phyloP scores from a whole-genome alignment of 2,329 filamentous ascomycete genomes.

The Nigrospora sphaerica region DNA sequence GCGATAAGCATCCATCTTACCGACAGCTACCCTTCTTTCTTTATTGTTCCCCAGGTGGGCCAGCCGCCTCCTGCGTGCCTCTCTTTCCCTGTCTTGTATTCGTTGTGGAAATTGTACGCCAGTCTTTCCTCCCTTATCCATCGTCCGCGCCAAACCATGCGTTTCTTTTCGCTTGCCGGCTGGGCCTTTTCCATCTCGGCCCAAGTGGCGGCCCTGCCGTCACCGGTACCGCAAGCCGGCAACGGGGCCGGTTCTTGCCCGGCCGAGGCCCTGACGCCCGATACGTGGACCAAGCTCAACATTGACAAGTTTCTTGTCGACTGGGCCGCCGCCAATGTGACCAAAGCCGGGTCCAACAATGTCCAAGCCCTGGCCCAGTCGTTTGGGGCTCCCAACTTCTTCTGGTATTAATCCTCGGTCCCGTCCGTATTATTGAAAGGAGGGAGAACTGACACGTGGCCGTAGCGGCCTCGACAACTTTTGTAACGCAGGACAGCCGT shows the following conservation, averaged over 20 bases:
- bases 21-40: too few species aligned
- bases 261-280: not conserved
- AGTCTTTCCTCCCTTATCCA: too few species aligned
- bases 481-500: slow-evolving; percentile 1
- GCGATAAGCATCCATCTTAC: too few species aligned
- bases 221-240: too few species aligned
- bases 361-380: slow-evolving; percentile 1
- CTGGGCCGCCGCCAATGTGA: not conserved
- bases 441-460: not conserved
- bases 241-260: not conserved
- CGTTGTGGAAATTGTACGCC: too few species aligned
- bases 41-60: too few species aligned
- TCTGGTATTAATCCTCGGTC: not conserved
- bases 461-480: slow-evolving; percentile 1
- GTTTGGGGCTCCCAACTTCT: slow-evolving; percentile 1
- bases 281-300: not conserved
- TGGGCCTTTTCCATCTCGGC: too few species aligned
- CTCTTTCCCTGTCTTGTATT: too few species aligned
- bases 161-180: too few species aligned
- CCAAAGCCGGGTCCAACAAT: not conserved
- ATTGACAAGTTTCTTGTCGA: slow-evolving; percentile 1
- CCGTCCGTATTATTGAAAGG: not conserved
- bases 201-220: too few species aligned
- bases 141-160: too few species aligned
- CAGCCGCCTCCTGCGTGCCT: too few species aligned